Evolutionary conservation across 2,329 filamentous ascomycete species (phyloP).

Genomic region (Fusarium denticulatum): DNA sequence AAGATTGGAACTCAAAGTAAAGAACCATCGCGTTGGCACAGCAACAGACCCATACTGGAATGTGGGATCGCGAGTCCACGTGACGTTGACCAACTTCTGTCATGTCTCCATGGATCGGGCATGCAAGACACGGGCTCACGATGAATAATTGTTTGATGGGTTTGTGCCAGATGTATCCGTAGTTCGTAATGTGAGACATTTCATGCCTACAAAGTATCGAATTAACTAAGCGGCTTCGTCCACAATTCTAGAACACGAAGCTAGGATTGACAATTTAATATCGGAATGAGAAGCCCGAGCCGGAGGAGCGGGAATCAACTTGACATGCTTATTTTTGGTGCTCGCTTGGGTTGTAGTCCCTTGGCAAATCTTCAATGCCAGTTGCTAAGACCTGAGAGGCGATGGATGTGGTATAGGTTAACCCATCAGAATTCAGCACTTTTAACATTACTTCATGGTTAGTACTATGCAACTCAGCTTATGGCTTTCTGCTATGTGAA

Average conservation of each 20-base stretch:
- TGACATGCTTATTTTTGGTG: constrained; percentile 19
- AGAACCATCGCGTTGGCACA: constrained; percentile 16
- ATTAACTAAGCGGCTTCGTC: neutral
- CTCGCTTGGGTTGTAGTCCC: neutral
- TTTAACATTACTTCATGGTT: neutral
- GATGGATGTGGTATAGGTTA: neutral
- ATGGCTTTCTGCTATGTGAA: neutral
- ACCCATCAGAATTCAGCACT: neutral
- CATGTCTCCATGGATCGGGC: neutral
- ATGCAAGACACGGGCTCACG: neutral
- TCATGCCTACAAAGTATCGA: neutral
- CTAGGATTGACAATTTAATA: neutral
- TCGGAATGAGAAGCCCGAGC: neutral
- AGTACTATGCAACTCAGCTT: neutral
- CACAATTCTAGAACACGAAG: constrained; percentile 16
- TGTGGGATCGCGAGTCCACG: constrained; percentile 14
- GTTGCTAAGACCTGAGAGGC: neutral
- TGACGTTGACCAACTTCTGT: neutral
- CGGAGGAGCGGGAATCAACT: neutral
- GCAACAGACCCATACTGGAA: constrained; percentile 21
- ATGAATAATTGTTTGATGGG: neutral
- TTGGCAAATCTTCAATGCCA: neutral
- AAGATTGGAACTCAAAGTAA: neutral
- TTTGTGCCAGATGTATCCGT: neutral
- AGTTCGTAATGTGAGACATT: neutral